These are phyloP conservation scores for Suillus variegatus DNA, from an alignment of 768 basidiomycete species.

Conservation along the genomic window DNA sequence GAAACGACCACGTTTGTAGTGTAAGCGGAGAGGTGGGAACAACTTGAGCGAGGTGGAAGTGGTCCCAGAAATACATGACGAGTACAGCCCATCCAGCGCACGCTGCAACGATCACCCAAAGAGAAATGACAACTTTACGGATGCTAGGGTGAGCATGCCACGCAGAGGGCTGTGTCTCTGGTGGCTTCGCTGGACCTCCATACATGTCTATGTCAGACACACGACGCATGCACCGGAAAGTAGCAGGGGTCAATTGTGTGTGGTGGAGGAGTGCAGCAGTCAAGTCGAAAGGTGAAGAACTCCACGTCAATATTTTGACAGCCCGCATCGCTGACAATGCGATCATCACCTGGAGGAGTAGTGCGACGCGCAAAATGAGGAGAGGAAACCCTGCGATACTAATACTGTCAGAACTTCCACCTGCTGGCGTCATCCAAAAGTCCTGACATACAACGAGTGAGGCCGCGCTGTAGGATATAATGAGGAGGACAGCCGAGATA, in stretches of 20 bases:
- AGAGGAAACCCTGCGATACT: slow-evolving; percentile 23
- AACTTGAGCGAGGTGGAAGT: neutral
- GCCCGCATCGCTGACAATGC: neutral
- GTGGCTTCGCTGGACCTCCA: neutral
- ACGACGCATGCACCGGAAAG: neutral
- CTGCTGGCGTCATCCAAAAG: neutral
- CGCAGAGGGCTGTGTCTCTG: neutral
- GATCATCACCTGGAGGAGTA: neutral
- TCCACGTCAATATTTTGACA: neutral
- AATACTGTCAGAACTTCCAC: neutral
- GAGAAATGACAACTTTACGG: neutral
- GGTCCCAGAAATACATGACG: neutral
- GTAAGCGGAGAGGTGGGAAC: neutral
- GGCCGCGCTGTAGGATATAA: slow-evolving; percentile 31
- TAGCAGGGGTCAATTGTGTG: neutral
- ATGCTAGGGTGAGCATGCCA: neutral
- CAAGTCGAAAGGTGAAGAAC: neutral
- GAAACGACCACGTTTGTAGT: slow-evolving; percentile 24
- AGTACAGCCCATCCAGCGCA: slow-evolving; percentile 23
- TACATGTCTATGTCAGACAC: neutral
- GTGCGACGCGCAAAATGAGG: neutral
- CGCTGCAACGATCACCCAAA: neutral
- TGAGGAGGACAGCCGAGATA: slow-evolving; percentile 25
- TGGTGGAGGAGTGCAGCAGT: neutral
- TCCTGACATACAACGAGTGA: slow-evolving; percentile 16